Percentiles rank a stretch among this genome's conserved stretches.
Conservation (phyloP, 2,329 filamentous ascomycete species). For the Talaromyces sp. region DNA sequence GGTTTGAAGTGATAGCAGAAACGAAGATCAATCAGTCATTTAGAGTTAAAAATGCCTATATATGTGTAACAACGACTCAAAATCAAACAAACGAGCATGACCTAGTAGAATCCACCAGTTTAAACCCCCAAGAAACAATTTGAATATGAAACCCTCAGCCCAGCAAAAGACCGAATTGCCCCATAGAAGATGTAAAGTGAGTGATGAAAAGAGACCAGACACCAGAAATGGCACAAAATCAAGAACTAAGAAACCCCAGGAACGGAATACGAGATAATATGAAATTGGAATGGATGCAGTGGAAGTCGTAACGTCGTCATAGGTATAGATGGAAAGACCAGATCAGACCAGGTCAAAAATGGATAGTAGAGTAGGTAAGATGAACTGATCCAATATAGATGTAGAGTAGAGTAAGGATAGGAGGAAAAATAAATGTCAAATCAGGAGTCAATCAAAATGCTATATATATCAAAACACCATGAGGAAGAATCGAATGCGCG, state of each 20-base stretch:
- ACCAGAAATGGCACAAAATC: neutral
- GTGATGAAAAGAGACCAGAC: neutral
- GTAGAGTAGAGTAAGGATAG: neutral
- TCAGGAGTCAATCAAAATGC: conserved; percentile 2
- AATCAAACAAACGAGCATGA: neutral
- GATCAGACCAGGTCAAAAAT: neutral
- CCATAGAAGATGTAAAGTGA: neutral
- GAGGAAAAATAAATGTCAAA: neutral
- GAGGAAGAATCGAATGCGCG: neutral
- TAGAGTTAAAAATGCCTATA: neutral
- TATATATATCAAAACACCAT: conserved; percentile 8
- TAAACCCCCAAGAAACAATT: neutral
- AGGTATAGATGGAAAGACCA: neutral
- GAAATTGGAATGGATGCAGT: neutral
- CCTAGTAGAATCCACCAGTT: neutral
- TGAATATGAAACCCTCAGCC: neutral
- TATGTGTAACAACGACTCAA: neutral
- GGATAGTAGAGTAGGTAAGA: neutral
- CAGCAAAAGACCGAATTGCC: neutral
- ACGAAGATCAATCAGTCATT: neutral
- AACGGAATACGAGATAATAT: neutral
- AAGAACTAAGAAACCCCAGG: neutral
- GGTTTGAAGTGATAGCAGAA: neutral
- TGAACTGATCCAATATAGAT: neutral
- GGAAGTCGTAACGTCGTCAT: conserved; percentile 1